Percentiles rank a stretch among this genome's conserved stretches.
phyloP scores from a whole-genome alignment of 2,329 filamentous ascomycete genomes.

The Penicillium sp. region DNA sequence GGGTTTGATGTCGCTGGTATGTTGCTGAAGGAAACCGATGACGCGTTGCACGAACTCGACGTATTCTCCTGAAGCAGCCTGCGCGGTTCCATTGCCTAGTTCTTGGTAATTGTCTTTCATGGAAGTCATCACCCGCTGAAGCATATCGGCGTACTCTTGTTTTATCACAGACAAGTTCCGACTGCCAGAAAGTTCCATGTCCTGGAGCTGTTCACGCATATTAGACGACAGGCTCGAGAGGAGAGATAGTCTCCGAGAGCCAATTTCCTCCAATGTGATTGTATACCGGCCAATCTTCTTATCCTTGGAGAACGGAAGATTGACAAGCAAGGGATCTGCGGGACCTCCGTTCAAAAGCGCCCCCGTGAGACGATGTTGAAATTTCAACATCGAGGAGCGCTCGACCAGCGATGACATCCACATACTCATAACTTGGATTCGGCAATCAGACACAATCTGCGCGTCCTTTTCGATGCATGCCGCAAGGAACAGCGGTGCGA shows the following conservation, averaged over 20 bases:
- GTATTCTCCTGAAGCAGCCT: slow-evolving; percentile 52
- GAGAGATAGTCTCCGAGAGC: slow-evolving; percentile 54
- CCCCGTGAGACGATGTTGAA: slow-evolving; percentile 59
- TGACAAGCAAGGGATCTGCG: slow-evolving; percentile 52
- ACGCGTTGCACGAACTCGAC: slow-evolving; percentile 62
- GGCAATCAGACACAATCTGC: slow-evolving; percentile 47
- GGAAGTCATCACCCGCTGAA: slow-evolving; percentile 58
- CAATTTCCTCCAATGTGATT: slow-evolving; percentile 55
- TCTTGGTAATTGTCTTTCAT: slow-evolving; percentile 64
- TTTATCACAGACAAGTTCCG: slow-evolving; percentile 37
- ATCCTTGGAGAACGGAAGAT: slow-evolving; percentile 57
- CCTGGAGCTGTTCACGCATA: slow-evolving; percentile 55
- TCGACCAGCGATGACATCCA: slow-evolving; percentile 60
- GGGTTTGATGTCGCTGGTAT: slow-evolving; percentile 55
- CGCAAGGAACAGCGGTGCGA: slow-evolving; percentile 48
- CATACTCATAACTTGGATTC: slow-evolving; percentile 50
- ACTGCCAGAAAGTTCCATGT: slow-evolving; percentile 33
- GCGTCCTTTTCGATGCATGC: slow-evolving; percentile 46
- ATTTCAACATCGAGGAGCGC: slow-evolving; percentile 60
- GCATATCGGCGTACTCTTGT: slow-evolving; percentile 51
- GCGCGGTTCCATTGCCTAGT: slow-evolving; percentile 39
- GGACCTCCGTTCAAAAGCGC: slow-evolving; percentile 52
- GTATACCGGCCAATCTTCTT: slow-evolving; percentile 40
- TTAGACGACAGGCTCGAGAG: slow-evolving; percentile 59
- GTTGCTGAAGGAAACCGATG: slow-evolving; percentile 61